A percentile compares a stretch with the other conserved stretches of the same genome.
phyloP scores from a whole-genome alignment of 768 basidiomycete genomes.

The Auricularia heimuer region DNA sequence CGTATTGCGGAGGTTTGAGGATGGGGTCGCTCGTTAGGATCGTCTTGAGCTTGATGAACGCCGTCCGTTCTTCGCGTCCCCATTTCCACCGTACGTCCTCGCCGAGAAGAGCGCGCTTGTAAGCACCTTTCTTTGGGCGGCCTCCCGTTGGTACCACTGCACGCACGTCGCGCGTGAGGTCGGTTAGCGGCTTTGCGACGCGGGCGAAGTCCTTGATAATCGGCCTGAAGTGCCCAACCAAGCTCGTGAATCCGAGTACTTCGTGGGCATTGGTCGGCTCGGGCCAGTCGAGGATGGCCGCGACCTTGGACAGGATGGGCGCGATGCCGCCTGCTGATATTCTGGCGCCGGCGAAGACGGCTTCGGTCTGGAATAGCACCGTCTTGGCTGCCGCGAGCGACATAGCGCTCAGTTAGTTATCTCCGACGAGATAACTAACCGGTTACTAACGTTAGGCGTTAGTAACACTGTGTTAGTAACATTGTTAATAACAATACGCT shows the following conservation, averaged over 20 bases:
- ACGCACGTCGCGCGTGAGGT: slow-evolving; percentile 13
- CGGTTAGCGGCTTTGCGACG: slow-evolving; percentile 22
- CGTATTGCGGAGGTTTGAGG: slow-evolving; percentile 20
- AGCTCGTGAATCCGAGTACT: slow-evolving; percentile 26
- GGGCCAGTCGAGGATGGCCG: slow-evolving; percentile 25
- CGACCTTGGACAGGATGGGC: slow-evolving; percentile 18
- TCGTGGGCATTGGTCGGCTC: slow-evolving; percentile 19
- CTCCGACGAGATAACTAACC: too few species aligned
- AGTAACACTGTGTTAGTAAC: too few species aligned
- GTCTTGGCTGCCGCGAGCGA: slow-evolving; percentile 27
- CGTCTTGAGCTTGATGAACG: slow-evolving; percentile 24
- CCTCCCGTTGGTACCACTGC: slow-evolving; percentile 10
- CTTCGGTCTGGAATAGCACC: slow-evolving; percentile 27
- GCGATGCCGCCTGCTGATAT: slow-evolving; percentile 25
- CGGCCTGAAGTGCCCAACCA: slow-evolving; percentile 26
- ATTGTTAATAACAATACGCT: too few species aligned
- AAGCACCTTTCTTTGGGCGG: slow-evolving; percentile 14
- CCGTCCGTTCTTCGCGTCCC: slow-evolving; percentile 7
- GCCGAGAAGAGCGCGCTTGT: slow-evolving; percentile 15
- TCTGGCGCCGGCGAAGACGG: slow-evolving; percentile 26
- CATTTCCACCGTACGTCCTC: slow-evolving; percentile 16
- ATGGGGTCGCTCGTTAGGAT: slow-evolving; percentile 24
- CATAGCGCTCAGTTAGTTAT: too few species aligned
- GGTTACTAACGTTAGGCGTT: too few species aligned
- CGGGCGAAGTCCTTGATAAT: slow-evolving; percentile 27